These are phyloP conservation scores for Aspergillus niger DNA, from an alignment of 2,329 filamentous ascomycete species.

Conservation along the genomic window DNA sequence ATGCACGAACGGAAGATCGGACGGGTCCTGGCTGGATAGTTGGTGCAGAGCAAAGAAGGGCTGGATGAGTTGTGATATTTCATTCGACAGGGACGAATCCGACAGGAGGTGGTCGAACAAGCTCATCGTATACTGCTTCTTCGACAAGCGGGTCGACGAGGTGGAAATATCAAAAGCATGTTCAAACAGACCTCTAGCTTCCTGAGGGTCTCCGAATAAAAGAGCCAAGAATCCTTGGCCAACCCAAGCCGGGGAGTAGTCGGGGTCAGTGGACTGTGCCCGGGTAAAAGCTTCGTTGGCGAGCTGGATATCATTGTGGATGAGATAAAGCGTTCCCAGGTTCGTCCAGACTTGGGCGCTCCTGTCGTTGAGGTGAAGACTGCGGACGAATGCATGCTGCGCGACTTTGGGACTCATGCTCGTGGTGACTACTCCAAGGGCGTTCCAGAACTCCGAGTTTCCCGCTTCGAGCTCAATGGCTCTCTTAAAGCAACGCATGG, in stretches of 20 bases:
- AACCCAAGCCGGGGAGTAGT: conserved; percentile 90
- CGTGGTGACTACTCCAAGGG: conserved; percentile 86
- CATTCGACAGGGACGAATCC: conserved; percentile 53
- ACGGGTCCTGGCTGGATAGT: conserved; percentile 69
- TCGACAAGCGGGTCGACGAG: conserved; percentile 70
- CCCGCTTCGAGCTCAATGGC: conserved; percentile 94
- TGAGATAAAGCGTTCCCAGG: conserved; percentile 78
- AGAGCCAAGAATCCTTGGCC: conserved; percentile 87
- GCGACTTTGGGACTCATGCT: conserved; percentile 82
- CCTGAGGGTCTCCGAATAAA: conserved; percentile 69
- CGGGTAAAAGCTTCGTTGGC: conserved; percentile 88
- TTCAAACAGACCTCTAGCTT: conserved; percentile 83
- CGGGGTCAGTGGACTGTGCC: conserved; percentile 90
- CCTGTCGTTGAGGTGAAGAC: conserved; percentile 87
- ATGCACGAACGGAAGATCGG: conserved; percentile 73
- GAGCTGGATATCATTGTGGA: conserved; percentile 81
- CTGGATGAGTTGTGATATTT: conserved; percentile 69
- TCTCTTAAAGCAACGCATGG: conserved; percentile 89
- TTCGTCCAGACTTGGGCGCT: conserved; percentile 89
- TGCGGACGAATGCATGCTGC: conserved; percentile 90
- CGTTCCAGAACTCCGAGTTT: conserved; percentile 96
- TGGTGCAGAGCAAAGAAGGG: conserved; percentile 88
- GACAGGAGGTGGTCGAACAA: conserved; percentile 78
- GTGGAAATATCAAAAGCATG: conserved; percentile 93
- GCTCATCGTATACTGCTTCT: conserved; percentile 76